phyloP scores from a whole-genome alignment of 2,329 filamentous ascomycete species.

The Daldinia sp. region DNA sequence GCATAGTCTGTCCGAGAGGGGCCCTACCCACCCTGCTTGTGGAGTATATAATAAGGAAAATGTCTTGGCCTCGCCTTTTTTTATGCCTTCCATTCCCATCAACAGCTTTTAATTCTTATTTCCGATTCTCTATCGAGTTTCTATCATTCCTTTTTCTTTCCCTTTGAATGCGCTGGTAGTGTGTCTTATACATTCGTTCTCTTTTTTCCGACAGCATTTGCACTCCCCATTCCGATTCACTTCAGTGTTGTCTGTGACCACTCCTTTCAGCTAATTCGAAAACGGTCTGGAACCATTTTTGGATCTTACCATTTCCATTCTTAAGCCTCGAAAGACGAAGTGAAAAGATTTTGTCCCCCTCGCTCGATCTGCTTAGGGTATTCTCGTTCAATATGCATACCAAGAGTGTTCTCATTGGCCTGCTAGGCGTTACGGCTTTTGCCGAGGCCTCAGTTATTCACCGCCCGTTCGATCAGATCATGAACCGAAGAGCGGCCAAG shows the following conservation, averaged over 20 bases:
- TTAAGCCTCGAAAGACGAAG: conserved; percentile 39
- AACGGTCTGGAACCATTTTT: conserved; percentile 66
- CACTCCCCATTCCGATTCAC: conserved; percentile 52
- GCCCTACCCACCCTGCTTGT: conserved; percentile 37
- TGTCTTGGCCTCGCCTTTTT: conserved; percentile 56
- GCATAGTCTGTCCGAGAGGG: conserved; percentile 45
- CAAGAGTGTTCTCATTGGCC: conserved; percentile 62
- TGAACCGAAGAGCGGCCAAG: conserved; percentile 48
- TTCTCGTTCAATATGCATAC: conserved; percentile 62
- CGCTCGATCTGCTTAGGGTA: conserved; percentile 39
- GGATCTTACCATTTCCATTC: conserved; percentile 49
- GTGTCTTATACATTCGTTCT: conserved; percentile 64
- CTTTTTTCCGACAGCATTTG: conserved; percentile 51
- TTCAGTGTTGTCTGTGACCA: conserved; percentile 58
- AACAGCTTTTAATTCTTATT: conserved; percentile 47
- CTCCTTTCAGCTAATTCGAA: conserved; percentile 57
- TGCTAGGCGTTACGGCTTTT: conserved; percentile 61
- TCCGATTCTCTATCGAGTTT: conserved; percentile 46
- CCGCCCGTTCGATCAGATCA: conserved; percentile 53
- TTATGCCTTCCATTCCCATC: conserved; percentile 51
- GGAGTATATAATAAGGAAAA: conserved; percentile 55
- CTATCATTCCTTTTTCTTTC: conserved; percentile 54
- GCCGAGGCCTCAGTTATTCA: conserved; percentile 60
- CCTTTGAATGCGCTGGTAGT: conserved; percentile 62
- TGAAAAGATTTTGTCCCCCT: conserved; percentile 38